phyloP scores from a whole-genome alignment of 2,329 filamentous ascomycete genomes.

The Emergomyces pasteurianus region DNA sequence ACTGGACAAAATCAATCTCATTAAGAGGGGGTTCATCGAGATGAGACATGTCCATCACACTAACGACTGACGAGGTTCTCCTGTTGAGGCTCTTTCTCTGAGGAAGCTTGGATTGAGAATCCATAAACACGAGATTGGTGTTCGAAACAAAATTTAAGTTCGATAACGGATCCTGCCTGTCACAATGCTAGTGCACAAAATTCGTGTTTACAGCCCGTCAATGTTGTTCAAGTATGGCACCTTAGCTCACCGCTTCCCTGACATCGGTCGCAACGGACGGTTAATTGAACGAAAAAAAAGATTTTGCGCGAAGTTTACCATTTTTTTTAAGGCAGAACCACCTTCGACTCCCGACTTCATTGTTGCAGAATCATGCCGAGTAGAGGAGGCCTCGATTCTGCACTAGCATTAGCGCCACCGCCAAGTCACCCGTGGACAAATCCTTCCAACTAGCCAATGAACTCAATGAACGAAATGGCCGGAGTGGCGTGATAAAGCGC shows the following conservation, averaged over 20 bases:
- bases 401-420: neutral
- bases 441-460: neutral
- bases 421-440: neutral
- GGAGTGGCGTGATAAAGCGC: neutral
- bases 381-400: neutral
- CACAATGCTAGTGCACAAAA: neutral
- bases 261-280: too few species aligned
- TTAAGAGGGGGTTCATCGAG: neutral
- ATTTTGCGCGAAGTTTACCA: neutral
- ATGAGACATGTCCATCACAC: neutral
- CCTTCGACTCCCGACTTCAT: neutral
- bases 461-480: neutral
- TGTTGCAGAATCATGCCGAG: neutral
- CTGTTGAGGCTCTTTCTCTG: neutral
- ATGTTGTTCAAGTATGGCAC: neutral
- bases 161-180: neutral
- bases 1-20: neutral
- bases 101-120: neutral
- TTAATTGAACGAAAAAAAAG: neutral
- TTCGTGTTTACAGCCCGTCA: neutral
- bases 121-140: neutral
- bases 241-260: neutral
- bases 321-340: neutral
- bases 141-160: neutral
- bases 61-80: neutral